phyloP scores from a whole-genome alignment of 495 filamentous ascomycete genomes.

The Aspergillus cavernicola region DNA sequence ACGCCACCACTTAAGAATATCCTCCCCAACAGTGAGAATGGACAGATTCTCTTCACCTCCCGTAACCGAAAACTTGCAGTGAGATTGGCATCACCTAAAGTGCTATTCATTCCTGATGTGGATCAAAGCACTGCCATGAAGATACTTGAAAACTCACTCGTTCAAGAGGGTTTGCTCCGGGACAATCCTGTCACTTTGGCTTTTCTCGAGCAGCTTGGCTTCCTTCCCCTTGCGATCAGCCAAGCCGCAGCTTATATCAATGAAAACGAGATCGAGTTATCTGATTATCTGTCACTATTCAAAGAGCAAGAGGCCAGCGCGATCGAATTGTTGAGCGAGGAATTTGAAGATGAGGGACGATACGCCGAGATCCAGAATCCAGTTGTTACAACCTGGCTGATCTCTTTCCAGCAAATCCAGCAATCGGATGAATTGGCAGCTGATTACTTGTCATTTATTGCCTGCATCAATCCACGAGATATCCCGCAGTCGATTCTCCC shows the following conservation, averaged over 20 bases:
- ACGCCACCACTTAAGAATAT: background rate
- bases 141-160: background rate
- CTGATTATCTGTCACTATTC: constrained; percentile 42
- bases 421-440: constrained; percentile 25
- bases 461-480: constrained; percentile 34
- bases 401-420: constrained; percentile 45
- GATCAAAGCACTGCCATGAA: background rate
- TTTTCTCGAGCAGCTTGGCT: constrained; percentile 11
- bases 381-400: constrained; percentile 51
- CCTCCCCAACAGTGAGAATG: background rate
- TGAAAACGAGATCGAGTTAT: constrained; percentile 11
- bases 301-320: constrained; percentile 34
- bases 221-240: background rate
- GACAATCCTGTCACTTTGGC: constrained; percentile 17
- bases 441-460: constrained; percentile 39
- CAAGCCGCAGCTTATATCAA: background rate
- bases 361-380: constrained; percentile 46
- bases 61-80: background rate
- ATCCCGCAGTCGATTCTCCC: constrained; percentile 27
- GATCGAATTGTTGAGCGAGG: constrained; percentile 42
- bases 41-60: background rate
- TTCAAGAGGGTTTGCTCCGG: constrained; percentile 1
- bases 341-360: constrained; percentile 40
- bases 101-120: background rate
- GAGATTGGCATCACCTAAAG: background rate